phyloP scores from a whole-genome alignment of 441 rosid genomes.

The Metrosideros polymorpha region DNA sequence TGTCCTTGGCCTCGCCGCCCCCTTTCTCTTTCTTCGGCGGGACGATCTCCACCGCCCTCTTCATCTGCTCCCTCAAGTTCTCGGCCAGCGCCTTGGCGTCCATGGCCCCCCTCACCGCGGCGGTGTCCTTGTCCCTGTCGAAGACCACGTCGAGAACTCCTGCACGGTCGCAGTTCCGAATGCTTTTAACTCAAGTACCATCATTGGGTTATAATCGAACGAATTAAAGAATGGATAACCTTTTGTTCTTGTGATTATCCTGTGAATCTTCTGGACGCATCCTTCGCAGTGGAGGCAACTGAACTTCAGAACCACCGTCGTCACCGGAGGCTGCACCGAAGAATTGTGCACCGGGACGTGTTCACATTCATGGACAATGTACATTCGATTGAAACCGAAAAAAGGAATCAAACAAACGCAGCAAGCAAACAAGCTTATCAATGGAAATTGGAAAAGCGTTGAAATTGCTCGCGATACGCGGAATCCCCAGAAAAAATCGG shows the following conservation, averaged over 20 bases:
- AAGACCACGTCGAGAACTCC: slow-evolving; percentile 46
- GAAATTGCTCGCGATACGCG: no score
- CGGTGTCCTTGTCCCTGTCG: slow-evolving; percentile 55
- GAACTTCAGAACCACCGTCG: slow-evolving; percentile 68
- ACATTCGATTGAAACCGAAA: background rate
- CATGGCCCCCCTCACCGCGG: slow-evolving; percentile 79
- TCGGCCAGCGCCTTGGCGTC: slow-evolving; percentile 52
- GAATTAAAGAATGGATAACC: background rate
- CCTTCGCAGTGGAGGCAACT: slow-evolving; percentile 53
- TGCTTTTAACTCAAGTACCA: background rate
- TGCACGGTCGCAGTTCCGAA: background rate
- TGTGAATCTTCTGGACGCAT: slow-evolving; percentile 54
- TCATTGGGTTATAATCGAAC: background rate
- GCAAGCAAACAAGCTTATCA: background rate
- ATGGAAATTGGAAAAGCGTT: no score
- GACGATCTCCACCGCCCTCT: slow-evolving; percentile 55
- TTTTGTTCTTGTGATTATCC: slow-evolving; percentile 10
- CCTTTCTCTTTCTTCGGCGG: slow-evolving; percentile 73
- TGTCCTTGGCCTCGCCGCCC: slow-evolving; percentile 8
- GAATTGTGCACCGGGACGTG: background rate
- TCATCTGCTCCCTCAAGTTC: slow-evolving; percentile 40
- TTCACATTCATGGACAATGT: background rate
- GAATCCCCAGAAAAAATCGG: background rate
- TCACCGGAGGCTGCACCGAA: slow-evolving; percentile 40
- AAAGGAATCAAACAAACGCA: background rate